A percentile compares a stretch with the other conserved stretches of the same genome.
Conservation (phyloP, 768 basidiomycete genomes). For the Cubamyces sp. region DNA sequence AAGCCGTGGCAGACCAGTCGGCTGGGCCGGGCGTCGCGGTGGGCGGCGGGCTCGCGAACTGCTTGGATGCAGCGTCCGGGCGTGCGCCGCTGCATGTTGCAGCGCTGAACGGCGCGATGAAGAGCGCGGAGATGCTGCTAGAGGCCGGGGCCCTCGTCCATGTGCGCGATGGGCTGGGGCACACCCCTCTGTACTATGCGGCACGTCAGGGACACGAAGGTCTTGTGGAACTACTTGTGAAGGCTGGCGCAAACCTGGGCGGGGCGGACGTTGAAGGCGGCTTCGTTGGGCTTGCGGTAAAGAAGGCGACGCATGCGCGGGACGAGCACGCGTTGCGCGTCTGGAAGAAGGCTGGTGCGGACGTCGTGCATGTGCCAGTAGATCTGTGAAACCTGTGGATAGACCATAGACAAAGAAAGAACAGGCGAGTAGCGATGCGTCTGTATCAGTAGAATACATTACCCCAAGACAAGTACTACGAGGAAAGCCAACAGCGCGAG, state of each 20-base stretch:
- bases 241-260: slow-evolving; percentile 75
- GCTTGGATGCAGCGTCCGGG: slow-evolving; percentile 69
- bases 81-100: slow-evolving; percentile 81
- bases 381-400: background rate
- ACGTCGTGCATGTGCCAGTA: background rate
- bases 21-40: slow-evolving; percentile 42
- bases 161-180: slow-evolving; percentile 76
- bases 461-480: background rate
- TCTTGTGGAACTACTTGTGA: slow-evolving; percentile 65
- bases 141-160: slow-evolving; percentile 82
- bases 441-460: slow-evolving; percentile 7
- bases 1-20: slow-evolving; percentile 18
- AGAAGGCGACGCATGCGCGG: slow-evolving; percentile 42
- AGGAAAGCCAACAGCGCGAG: no score
- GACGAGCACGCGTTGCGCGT: slow-evolving; percentile 50
- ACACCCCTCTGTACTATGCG: slow-evolving; percentile 85
- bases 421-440: background rate
- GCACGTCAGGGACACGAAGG: slow-evolving; percentile 69
- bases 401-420: background rate
- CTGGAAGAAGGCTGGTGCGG: slow-evolving; percentile 60
- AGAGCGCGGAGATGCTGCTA: slow-evolving; percentile 53
- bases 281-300: slow-evolving; percentile 55
- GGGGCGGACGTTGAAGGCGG: slow-evolving; percentile 62
- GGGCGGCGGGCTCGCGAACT: slow-evolving; percentile 74
- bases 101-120: slow-evolving; percentile 63